Evolutionary conservation across 2,329 filamentous ascomycete species (phyloP).

Genomic region (Thielaviopsis populi): DNA sequence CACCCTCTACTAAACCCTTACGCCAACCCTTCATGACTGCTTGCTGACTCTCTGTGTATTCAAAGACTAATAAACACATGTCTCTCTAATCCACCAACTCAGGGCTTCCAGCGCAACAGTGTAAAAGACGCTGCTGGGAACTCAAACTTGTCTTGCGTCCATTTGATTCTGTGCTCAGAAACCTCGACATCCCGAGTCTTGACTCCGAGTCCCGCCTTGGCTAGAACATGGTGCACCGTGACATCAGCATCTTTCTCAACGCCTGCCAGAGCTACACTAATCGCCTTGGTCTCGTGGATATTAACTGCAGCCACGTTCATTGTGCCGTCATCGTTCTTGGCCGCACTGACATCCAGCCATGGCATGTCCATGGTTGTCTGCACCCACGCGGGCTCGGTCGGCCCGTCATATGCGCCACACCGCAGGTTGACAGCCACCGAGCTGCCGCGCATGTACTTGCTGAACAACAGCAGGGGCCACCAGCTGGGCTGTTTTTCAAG

Average conservation of each 20-base stretch:
- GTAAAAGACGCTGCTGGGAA: conserved; percentile 56
- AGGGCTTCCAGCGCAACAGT: conserved; percentile 41
- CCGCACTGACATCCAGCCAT: conserved; percentile 53
- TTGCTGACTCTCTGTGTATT: too few species aligned
- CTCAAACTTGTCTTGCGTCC: conserved; percentile 36
- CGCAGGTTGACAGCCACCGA: conserved; percentile 52
- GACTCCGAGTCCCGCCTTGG: conserved; percentile 37
- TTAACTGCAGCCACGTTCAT: conserved; percentile 61
- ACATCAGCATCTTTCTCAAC: conserved; percentile 33
- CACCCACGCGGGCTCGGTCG: conserved; percentile 51
- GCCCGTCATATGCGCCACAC: conserved; percentile 47
- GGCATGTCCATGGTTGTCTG: conserved; percentile 51
- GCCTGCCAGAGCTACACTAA: conserved; percentile 45
- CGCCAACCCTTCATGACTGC: background rate
- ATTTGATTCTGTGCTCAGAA: conserved; percentile 38
- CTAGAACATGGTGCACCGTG: conserved; percentile 48
- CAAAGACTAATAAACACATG: background rate
- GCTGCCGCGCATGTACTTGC: conserved; percentile 51
- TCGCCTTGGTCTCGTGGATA: conserved; percentile 44
- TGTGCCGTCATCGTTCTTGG: conserved; percentile 40
- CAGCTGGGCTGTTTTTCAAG: conserved; percentile 58
- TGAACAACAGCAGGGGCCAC: conserved; percentile 58
- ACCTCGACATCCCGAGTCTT: conserved; percentile 41
- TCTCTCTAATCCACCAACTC: background rate
- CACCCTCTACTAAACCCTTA: background rate